Conservation (phyloP, 2,329 filamentous ascomycete species). For the Fusarium pseudograminearum region DNA sequence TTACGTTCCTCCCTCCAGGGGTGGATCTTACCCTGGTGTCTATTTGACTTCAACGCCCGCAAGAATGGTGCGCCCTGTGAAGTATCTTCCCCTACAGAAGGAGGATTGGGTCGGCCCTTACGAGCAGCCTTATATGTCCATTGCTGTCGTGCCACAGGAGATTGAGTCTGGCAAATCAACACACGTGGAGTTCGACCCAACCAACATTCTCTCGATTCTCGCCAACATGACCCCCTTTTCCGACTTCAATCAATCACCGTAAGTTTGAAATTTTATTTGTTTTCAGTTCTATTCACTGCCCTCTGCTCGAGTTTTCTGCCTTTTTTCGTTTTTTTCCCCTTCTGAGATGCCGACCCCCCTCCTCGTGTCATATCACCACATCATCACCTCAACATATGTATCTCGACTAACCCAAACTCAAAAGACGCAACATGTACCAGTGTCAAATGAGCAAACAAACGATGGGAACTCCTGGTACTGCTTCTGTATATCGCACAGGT, state of each 20-base stretch:
- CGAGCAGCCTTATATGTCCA: conserved; percentile 98
- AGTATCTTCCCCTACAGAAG: conserved; percentile 88
- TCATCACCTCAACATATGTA: too few relatives aligned
- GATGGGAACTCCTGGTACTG: conserved; percentile 95
- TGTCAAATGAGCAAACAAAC: conserved; percentile 99
- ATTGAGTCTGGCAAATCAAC: conserved; percentile 89
- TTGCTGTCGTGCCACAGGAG: conserved; percentile 90
- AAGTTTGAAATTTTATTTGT: too few relatives aligned
- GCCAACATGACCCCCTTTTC: conserved; percentile 99
- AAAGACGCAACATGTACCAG: too few relatives aligned
- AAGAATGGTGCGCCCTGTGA: conserved; percentile 90
- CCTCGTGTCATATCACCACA: too few relatives aligned
- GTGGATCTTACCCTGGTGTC: conserved; percentile 95
- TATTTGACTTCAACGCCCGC: conserved; percentile 91
- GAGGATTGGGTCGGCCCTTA: conserved; percentile 91
- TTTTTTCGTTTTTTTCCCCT: too few relatives aligned
- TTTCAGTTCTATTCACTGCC: too few relatives aligned
- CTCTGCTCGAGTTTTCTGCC: too few relatives aligned
- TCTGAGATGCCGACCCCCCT: too few relatives aligned
- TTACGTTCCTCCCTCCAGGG: conserved; percentile 86
- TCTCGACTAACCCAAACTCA: too few relatives aligned
- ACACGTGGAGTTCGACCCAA: conserved; percentile 93
- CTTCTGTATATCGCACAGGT: conserved; percentile 72
- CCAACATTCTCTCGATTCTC: conserved; percentile 96
- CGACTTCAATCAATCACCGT: conserved; percentile 99